Evolutionary conservation across 2,329 filamentous ascomycete genomes (phyloP), one percentile per base, ranked within the genome.

Genomic region (Pseudogymnoascus verrucosus): DNA sequence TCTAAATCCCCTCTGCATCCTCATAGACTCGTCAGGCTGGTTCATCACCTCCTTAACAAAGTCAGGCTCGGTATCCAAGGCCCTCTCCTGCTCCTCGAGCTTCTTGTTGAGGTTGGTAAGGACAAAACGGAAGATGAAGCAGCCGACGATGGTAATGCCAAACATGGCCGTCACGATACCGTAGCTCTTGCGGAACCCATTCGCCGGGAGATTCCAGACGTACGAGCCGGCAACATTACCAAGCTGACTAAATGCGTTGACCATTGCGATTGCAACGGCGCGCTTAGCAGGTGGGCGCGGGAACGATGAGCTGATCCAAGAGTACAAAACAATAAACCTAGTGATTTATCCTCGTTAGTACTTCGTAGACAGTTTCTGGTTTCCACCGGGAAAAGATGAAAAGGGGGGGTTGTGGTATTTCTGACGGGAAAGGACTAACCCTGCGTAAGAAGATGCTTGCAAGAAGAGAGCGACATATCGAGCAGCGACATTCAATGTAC

Each of bases 111-210:
- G 70, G 63, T 74, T 71, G 5, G 71, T 63, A 4, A 85, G 76
- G 63, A 83, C 78, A 67, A 75, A 64, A 19, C 78, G 76, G 75
- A 84, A 80, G 34, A 74, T 64, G 61, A 74, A 77, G 72, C 80
- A 85, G 4, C 83, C 83, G 0, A 78, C 37, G 34, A 85, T 80
- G 0, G 85, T 83, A 42, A 84, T 68, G 3, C 82, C 83, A 69
- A 87, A 88, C 85, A 88, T 88, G 69, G 83, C 78, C 12, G 82
- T 80, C 4, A 88, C 85, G 64, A 88, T 85, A 3, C 83, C 85
- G 68, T 88, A 88, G 65, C 83, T 86, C 75, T 84, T 81, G 67
- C 85, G 80, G 76, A 79, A 88, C 0, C 85, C 85, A 66, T 87
- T 80, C 0, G 79, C 83, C 23, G 78, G 75, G 60, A 88, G 77